Evolutionary conservation across 2,329 filamentous ascomycete species (phyloP).

Genomic region (Aschersonia sp.): DNA sequence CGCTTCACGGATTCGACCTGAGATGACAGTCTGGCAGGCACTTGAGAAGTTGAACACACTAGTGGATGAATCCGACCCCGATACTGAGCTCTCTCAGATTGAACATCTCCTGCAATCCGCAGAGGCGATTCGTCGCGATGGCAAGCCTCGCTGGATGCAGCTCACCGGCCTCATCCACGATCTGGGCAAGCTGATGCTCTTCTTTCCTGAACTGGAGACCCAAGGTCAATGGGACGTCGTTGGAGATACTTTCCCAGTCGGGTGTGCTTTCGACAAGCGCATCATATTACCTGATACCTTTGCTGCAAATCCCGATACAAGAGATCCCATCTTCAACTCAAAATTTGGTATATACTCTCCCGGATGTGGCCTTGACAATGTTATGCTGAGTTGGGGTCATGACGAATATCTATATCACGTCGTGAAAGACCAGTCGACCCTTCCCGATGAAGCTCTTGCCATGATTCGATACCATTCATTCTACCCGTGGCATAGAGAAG

Average conservation of each 20-base stretch:
- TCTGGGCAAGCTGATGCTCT: slow-evolving; percentile 66
- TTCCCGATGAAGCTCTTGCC: slow-evolving; percentile 71
- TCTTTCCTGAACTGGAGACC: slow-evolving; percentile 51
- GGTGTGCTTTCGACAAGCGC: slow-evolving; percentile 57
- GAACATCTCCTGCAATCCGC: slow-evolving; percentile 81
- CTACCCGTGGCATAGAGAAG: slow-evolving; percentile 79
- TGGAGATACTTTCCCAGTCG: slow-evolving; percentile 71
- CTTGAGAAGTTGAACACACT: slow-evolving; percentile 88
- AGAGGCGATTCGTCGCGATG: slow-evolving; percentile 77
- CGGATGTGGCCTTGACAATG: slow-evolving; percentile 70
- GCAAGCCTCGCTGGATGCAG: slow-evolving; percentile 74
- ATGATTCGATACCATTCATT: slow-evolving; percentile 93
- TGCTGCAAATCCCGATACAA: slow-evolving; percentile 57
- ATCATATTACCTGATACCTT: slow-evolving; percentile 79
- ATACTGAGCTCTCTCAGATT: slow-evolving; percentile 77
- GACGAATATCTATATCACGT: slow-evolving; percentile 83
- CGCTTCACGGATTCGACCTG: slow-evolving; percentile 44
- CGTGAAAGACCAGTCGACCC: slow-evolving; percentile 64
- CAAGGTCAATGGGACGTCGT: slow-evolving; percentile 89
- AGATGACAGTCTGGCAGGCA: slow-evolving; percentile 81
- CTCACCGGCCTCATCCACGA: slow-evolving; percentile 66
- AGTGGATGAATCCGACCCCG: slow-evolving; percentile 82
- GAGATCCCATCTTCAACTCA: slow-evolving; percentile 58
- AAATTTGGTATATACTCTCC: slow-evolving; percentile 67
- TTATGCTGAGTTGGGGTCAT: slow-evolving; percentile 86